Base-by-base conservation (phyloP, 306 rosid species). In the Vigna angularis region DNA sequence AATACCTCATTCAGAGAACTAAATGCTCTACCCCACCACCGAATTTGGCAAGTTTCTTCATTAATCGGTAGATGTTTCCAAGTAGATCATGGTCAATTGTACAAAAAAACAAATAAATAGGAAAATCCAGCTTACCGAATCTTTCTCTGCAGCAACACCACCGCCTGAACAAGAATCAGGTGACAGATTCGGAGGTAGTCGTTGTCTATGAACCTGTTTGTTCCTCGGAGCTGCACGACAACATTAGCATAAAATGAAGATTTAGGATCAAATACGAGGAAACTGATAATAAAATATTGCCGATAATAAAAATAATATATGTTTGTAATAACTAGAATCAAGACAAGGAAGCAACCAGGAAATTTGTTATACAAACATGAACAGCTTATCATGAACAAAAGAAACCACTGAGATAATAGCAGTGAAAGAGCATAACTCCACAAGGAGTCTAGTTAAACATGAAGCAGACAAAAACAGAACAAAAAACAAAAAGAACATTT, bases 111-210 rank as follows among this genome's bases (percentile, higher is more conserved):
- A 65, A 5, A 34, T 13, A 70, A 56, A 74, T 70, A n/a, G 45
- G 58, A 75, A 86, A 87, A 85, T 50, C 2, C 42, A 83, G 78
- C 94, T 63, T 66, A 94, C 98, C 79, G 85, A 84, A 50, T 92
- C 94, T 69, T 87, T 87, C 7, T 86, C 81, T 1, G 82, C 84
- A 56, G 65, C 81, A 52, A 81, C 85, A 61, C 89, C 88, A 79
- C 91, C 62, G 79, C 80, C 77, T 61, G 93, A 89, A 76, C 81
- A 76, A 78, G 82, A 89, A 84, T 84, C 90, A 3, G 94, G 87
- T 73, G 86, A 85, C 63, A 79, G 79, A 69, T 80, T 85, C 3
- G 75, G 79, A 61, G 53, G 61, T 50, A 80, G 77, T 72, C 79
- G 79, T 63, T 70, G 92, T 59, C 76, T 83, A 75, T 66, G 83